Conservation (phyloP, 352 stramenopile species). For the Thraustochytrium aureum region DNA sequence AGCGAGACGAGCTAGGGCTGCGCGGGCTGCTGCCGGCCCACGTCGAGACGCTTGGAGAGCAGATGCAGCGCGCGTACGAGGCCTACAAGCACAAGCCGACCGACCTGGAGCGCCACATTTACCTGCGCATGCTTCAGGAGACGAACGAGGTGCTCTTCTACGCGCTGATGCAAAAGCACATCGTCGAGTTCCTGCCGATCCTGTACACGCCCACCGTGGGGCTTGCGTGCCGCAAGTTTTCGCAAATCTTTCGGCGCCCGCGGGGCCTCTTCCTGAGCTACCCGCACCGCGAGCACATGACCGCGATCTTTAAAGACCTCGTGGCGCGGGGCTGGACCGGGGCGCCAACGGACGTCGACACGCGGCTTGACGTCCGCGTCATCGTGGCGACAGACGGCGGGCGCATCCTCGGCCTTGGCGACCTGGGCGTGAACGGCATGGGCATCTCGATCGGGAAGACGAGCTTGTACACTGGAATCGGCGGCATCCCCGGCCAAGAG, state of each 20-base stretch:
- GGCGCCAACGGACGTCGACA: background rate
- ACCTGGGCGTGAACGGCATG: constrained; percentile 96
- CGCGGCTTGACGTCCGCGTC: constrained; percentile 75
- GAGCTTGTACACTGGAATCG: constrained; percentile 89
- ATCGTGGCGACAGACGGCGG: constrained; percentile 97
- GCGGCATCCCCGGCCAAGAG: constrained; percentile 84
- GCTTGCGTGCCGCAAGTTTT: constrained; percentile 83
- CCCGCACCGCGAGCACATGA: constrained; percentile 64
- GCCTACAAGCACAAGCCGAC: constrained; percentile 7
- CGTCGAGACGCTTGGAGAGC: constrained; percentile 42
- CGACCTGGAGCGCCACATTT: constrained; percentile 42
- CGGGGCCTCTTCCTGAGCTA: constrained; percentile 62
- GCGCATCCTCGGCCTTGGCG: constrained; percentile 92
- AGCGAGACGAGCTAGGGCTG: constrained; percentile 36
- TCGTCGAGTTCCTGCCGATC: constrained; percentile 87
- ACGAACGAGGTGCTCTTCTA: constrained; percentile 87
- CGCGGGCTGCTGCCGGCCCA: constrained; percentile 29
- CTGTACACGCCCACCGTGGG: constrained; percentile 98
- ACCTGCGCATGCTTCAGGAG: constrained; percentile 70
- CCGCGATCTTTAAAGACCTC: constrained; percentile 57
- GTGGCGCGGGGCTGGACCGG: background rate
- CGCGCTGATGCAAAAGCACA: constrained; percentile 79
- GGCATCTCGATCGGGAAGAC: constrained; percentile 95
- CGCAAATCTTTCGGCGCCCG: constrained; percentile 78
- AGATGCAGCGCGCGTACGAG: constrained; percentile 33